Base-by-base conservation (phyloP, 257 asterid genomes). In the Solanum corneliomulleri region DNA sequence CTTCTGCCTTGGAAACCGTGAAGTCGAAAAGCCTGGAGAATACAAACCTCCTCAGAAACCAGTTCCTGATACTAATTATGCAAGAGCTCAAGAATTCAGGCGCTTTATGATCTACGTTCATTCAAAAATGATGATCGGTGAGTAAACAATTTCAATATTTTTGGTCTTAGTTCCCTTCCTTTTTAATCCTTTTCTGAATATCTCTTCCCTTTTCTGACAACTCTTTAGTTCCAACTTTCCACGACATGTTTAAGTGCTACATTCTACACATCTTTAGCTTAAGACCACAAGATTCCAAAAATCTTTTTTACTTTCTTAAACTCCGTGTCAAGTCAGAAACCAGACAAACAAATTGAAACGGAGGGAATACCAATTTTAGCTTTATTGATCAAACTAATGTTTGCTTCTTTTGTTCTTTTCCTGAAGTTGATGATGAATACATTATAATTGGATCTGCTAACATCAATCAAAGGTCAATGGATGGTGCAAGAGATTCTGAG, bases 31-130 rank as follows among this genome's bases (percentile, higher is more conserved):
- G 13, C 88, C 66, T 1, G 94, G 89, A 39, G 99, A 96, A 44
- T 91, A 93, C 74, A 66, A 9, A 11, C 99, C 98, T 77, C 88
- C 90, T 0, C 93, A 95, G 70, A 92, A 89, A 52, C 99, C 99
- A 2, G 92, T 87, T 7, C 95, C 97, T 4, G 91, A 92, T 52
- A 89, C 95, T 6, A 90, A 97, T 86, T 96, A 97, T 78, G 87
- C 90, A 12, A 92, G 97, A 87, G 98, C 99, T 81, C 99, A 97
- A 62, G 86, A 92, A 31, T 80, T 96, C 4, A 92, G 99, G 84
- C 93, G 99, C 56, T 97, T 96, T 97, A 97, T 97, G 99, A 96
- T 97, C 56, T 97, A 97, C 69, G 98, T 97, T 64, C 99, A 97
- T 70, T 90, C 99, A 15, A 97, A 97, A 87, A 90, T 94, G 97